Evolutionary conservation across 441 rosid genomes (phyloP).

Genomic region (Oxalis stricta): DNA sequence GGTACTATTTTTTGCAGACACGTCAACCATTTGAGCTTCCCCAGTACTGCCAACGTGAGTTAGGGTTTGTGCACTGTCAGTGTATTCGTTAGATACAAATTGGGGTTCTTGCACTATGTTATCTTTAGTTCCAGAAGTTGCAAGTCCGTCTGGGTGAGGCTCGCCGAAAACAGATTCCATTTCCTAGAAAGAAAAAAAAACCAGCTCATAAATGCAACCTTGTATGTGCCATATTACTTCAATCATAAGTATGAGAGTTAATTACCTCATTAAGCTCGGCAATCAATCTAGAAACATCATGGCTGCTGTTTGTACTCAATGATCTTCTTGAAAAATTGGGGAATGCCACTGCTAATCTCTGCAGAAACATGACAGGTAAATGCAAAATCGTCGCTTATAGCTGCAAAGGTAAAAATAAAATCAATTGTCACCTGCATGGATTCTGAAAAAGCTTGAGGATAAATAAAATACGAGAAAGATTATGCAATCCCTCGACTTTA

Average conservation of each 20-base stretch:
- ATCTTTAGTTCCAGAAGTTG: slow-evolving; percentile 13
- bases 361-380: slow-evolving; percentile 38
- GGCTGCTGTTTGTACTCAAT: slow-evolving; percentile 20
- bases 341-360: slow-evolving; percentile 20
- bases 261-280: slow-evolving; percentile 54
- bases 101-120: slow-evolving; percentile 12
- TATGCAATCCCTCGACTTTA: not conserved
- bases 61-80: slow-evolving; percentile 16
- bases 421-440: not conserved
- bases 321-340: slow-evolving; percentile 29
- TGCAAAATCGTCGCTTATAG: not conserved
- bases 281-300: slow-evolving; percentile 21
- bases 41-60: slow-evolving; percentile 51
- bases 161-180: slow-evolving; percentile 74
- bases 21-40: slow-evolving; percentile 92
- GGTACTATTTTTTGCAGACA: slow-evolving; percentile 49
- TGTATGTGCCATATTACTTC: not conserved
- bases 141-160: slow-evolving; percentile 13
- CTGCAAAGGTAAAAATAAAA: slow-evolving; percentile 1
- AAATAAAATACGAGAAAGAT: not conserved
- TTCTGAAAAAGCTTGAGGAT: too few species aligned
- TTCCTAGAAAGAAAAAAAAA: slow-evolving; percentile 41
- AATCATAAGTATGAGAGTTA: not conserved
- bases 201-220: not conserved
- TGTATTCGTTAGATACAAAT: slow-evolving; percentile 6